phyloP scores from a whole-genome alignment of 495 filamentous ascomycete genomes.

The Aspergillus campestris region DNA sequence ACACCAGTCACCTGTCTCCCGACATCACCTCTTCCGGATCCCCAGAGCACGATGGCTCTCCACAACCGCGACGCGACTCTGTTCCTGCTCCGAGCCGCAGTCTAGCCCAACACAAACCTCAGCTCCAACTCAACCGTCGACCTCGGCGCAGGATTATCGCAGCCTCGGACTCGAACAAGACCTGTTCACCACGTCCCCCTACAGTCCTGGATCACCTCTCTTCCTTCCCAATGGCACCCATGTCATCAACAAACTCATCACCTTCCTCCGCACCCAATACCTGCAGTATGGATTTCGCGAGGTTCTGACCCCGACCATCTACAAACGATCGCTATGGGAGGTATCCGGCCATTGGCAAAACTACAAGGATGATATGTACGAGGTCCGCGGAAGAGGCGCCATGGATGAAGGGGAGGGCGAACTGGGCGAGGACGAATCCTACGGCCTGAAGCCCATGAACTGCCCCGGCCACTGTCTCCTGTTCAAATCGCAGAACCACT shows the following conservation, averaged over 20 bases:
- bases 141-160: conserved; percentile 58
- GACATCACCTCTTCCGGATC: neutral
- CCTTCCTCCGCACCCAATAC: conserved; percentile 83
- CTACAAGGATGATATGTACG: conserved; percentile 93
- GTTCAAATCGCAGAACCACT: conserved; percentile 62
- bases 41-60: conserved; percentile 25
- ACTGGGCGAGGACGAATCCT: conserved; percentile 61
- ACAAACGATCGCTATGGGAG: conserved; percentile 85
- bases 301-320: conserved; percentile 88
- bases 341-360: conserved; percentile 88
- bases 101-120: conserved; percentile 4
- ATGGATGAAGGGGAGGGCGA: conserved; percentile 37
- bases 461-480: conserved; percentile 91
- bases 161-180: conserved; percentile 60
- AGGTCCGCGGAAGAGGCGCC: conserved; percentile 60
- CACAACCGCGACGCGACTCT: conserved; percentile 21
- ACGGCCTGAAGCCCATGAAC: conserved; percentile 94
- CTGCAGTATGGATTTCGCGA: conserved; percentile 82
- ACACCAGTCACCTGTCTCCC: neutral
- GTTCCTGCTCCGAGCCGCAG: conserved; percentile 31
- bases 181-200: conserved; percentile 68
- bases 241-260: conserved; percentile 78
- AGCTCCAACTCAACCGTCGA: conserved; percentile 13
- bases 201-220: conserved; percentile 82
- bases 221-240: conserved; percentile 80